phyloP scores from a whole-genome alignment of 2,329 filamentous ascomycete species.

The Beauveria australis region DNA sequence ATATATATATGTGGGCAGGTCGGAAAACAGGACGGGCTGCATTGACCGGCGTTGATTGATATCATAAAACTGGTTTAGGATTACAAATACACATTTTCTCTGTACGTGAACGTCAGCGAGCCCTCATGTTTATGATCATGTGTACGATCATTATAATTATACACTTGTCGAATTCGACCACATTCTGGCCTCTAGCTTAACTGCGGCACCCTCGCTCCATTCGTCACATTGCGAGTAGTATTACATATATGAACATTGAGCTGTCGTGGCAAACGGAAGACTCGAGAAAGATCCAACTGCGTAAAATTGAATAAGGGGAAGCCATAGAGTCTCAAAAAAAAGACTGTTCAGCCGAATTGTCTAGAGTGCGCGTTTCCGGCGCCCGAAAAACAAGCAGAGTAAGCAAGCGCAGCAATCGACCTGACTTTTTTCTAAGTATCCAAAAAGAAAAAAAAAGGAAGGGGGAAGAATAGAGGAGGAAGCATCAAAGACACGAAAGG shows the following conservation, averaged over 20 bases:
- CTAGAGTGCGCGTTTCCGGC: not conserved
- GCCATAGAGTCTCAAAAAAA: not conserved
- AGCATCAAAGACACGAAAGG: too few species aligned
- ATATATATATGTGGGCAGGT: not conserved
- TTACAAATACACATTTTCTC: not conserved
- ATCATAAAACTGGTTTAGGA: not conserved
- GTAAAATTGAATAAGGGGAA: not conserved
- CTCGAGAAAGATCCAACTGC: not conserved
- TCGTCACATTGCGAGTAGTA: not conserved
- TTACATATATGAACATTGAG: slow-evolving; percentile 7
- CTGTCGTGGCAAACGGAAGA: not conserved
- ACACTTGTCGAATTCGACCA: too few species aligned
- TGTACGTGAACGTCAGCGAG: too few species aligned
- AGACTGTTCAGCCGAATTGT: not conserved
- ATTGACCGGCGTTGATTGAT: not conserved
- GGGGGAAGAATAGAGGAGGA: too few species aligned
- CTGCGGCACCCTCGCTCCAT: not conserved
- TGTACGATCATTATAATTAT: not conserved
- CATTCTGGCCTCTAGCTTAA: too few species aligned
- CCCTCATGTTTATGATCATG: too few species aligned
- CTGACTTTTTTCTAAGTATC: too few species aligned
- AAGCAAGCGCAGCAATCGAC: too few species aligned
- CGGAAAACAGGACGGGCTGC: not conserved
- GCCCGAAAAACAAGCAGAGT: not conserved
- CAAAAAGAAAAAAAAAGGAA: too few species aligned